Evolutionary conservation across 805 yeast species (phyloP), one percentile per base, ranked within the genome.

Genomic region (Starmerella cellae): DNA sequence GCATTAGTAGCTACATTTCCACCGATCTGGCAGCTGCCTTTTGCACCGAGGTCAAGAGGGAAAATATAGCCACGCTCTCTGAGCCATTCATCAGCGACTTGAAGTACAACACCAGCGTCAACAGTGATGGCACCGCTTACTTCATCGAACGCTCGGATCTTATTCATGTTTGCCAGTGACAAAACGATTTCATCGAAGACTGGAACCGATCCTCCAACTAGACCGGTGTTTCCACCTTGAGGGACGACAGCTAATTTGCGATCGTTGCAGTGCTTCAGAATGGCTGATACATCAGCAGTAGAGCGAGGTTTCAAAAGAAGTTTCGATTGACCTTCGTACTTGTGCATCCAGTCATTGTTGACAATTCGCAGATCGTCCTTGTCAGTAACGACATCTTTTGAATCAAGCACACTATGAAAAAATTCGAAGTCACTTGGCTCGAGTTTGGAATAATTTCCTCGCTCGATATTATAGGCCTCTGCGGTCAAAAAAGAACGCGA

Each of bases 1-100:
- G 96, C 96, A 59, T 87, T 87, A n/a, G 95, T 84, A 11, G 95
- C 94, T 38, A 83, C 88, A 42, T 78, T 81, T 52, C 96, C 96
- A 53, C 96, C 96, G 46, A 87, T 78, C 52, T 82, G 93, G 60
- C 96, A 87, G 5, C 95, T 83, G 19, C 96, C 96, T 63, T 87
- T 87, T 22, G 96, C 95, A 44, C 96, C 96, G 47, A 87, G 65
- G 57, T 87, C 96, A 37, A 87, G 67, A 16, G 96, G 96, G 71
- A 85, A 87, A 40, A 87, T 82, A 63, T 79, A 80, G 2, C 91
- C 94, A n/a, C 75, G 66, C 49, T 83, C 91, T 10, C 79, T 77
- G 42, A 87, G 64, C 57, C 59, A 82, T 46, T 71, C 71, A 61
- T 87, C 95, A 13, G 94, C 94, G 50, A 66, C 73, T 58, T 87